phyloP scores from a whole-genome alignment of 192 early-diverging fungal genomes.

The Backusella mclennaniae region DNA sequence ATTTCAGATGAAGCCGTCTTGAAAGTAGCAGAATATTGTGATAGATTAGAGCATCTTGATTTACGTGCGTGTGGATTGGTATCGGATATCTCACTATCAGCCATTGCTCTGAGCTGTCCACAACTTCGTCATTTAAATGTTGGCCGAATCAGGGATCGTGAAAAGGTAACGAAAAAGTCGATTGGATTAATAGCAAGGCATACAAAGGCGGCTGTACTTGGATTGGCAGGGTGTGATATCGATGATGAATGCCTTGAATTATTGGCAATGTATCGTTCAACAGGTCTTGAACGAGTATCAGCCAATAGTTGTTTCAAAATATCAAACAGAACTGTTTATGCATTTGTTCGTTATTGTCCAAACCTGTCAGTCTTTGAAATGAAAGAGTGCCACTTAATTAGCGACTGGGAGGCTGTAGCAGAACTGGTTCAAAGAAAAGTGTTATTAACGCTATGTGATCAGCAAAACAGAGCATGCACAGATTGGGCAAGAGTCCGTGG shows the following conservation, averaged over 20 bases:
- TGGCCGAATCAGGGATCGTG: constrained; percentile 42
- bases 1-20: constrained; percentile 42
- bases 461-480: constrained; percentile 39
- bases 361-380: constrained; percentile 52
- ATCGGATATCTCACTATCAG: constrained; percentile 40
- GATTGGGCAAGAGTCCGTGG: constrained; percentile 41
- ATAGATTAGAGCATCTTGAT: constrained; percentile 41
- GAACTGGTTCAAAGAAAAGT: constrained; percentile 42
- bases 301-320: constrained; percentile 46
- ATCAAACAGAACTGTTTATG: constrained; percentile 42
- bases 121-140: constrained; percentile 48
- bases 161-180: constrained; percentile 41
- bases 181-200: constrained; percentile 46
- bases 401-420: constrained; percentile 45
- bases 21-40: constrained; percentile 36
- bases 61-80: constrained; percentile 46
- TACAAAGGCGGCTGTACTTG: constrained; percentile 42
- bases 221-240: constrained; percentile 50
- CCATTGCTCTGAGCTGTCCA: constrained; percentile 37
- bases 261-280: constrained; percentile 38
- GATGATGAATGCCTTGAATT: constrained; percentile 46
- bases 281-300: constrained; percentile 45
- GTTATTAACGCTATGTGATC: constrained; percentile 44
- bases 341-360: constrained; percentile 42
- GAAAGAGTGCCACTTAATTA: constrained; percentile 47